phyloP scores from a whole-genome alignment of 331 rosid species.

The Stylosanthes scabra region DNA sequence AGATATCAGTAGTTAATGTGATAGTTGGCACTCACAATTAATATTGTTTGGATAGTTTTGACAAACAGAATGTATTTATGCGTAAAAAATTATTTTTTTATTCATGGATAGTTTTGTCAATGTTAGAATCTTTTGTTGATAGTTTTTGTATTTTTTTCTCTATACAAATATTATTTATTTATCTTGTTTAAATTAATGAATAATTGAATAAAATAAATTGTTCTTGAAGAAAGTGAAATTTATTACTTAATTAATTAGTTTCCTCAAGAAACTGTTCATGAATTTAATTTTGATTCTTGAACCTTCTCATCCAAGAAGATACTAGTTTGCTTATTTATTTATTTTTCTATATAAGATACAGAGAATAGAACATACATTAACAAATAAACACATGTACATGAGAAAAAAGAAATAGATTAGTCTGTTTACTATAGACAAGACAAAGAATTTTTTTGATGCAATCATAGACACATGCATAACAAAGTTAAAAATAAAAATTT shows the following conservation, averaged over 20 bases:
- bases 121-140: too few relatives aligned
- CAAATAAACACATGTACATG: background rate
- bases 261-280: background rate
- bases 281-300: slow-evolving; percentile 24
- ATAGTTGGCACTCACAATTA: too few relatives aligned
- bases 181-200: too few relatives aligned
- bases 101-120: too few relatives aligned
- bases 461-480: slow-evolving; percentile 33
- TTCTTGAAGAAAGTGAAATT: too few relatives aligned
- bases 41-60: too few relatives aligned
- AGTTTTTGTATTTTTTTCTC: too few relatives aligned
- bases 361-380: slow-evolving; percentile 11
- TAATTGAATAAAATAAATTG: too few relatives aligned
- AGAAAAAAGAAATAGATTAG: slow-evolving; percentile 38
- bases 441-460: slow-evolving; percentile 38
- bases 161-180: too few relatives aligned
- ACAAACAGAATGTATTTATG: too few relatives aligned
- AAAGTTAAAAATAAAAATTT: slow-evolving; percentile 34
- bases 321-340: background rate
- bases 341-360: slow-evolving; percentile 3
- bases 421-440: slow-evolving; percentile 44
- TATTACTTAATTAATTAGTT: background rate
- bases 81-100: too few relatives aligned
- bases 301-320: slow-evolving; percentile 32
- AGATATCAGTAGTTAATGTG: too few relatives aligned